Evolutionary conservation across 2,329 filamentous ascomycete species (phyloP), one percentile per base, ranked within the genome.

Genomic region (Xylariaceae sp.): DNA sequence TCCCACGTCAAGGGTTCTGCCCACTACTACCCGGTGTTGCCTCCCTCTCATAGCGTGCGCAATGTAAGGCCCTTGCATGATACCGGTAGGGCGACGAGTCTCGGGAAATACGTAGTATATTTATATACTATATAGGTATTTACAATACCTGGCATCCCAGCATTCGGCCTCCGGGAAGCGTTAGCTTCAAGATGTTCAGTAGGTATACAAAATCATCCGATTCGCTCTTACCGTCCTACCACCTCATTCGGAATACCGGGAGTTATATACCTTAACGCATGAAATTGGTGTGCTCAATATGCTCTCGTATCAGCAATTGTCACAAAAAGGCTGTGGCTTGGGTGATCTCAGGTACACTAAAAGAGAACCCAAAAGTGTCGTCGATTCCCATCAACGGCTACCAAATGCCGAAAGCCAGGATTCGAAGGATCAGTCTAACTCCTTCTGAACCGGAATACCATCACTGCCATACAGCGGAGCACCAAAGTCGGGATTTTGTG

Each of bases 11-110:
- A 50, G 49, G 52, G 52, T 10, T 7, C 32, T 34, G 10, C 32
- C 32, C n/a, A n/a, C n/a, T n/a, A n/a, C n/a, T n/a, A n/a, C n/a
- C n/a, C n/a, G n/a, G n/a, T n/a, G 32, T 34, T 10, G 32, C 32
- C 32, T 26, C 19, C 30, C 43, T 42, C 22, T 37, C 18, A 47
- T 47, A 39, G 48, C n/a, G 43, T 46, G 36, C 47, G 47, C 39
- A 8, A 12, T 30, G 18, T 49, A 58, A 58, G 53, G 53, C 48
- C 56, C 56, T 42, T 58, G 56, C 56, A 58, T 58, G 26, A n/a
- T n/a, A n/a, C n/a, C n/a, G n/a, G 50, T 47, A 47, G 49, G 47
- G 43, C 32, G 45, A 45, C 47, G 49, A 47, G 46, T 51, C 55
- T 52, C 45, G 52, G 49, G 26, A 4, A 8, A 8, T 26, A 8